phyloP scores from a whole-genome alignment of 352 stramenopile genomes.

The Pythium rishiriense region DNA sequence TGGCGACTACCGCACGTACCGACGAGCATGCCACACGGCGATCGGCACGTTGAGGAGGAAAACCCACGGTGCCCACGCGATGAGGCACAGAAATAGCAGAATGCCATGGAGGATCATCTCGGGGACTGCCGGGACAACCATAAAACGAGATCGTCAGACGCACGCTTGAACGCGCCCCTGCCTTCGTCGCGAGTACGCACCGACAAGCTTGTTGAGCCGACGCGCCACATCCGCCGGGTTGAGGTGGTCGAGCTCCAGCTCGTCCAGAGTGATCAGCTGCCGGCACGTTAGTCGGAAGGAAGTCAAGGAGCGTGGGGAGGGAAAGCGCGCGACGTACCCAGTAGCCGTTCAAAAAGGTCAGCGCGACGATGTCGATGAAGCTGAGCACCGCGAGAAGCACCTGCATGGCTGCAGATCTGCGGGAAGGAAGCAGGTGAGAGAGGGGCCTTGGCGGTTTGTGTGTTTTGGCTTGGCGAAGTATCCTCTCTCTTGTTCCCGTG shows the following conservation, averaged over 20 bases:
- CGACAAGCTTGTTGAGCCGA: constrained; percentile 83
- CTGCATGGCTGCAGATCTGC: constrained; percentile 38
- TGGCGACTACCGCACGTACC: constrained; percentile 32
- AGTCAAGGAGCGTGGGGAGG: neutral
- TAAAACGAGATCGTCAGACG: neutral
- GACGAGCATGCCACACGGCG: constrained; percentile 68
- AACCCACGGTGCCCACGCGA: constrained; percentile 76
- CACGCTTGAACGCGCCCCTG: neutral
- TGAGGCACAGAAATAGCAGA: constrained; percentile 71
- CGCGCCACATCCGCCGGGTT: constrained; percentile 85
- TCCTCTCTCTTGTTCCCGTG: constrained; percentile 6
- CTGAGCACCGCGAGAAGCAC: constrained; percentile 76
- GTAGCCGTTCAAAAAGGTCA: constrained; percentile 88
- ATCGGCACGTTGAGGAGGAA: constrained; percentile 82
- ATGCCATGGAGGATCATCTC: constrained; percentile 82
- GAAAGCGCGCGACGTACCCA: constrained; percentile 48
- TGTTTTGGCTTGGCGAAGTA: constrained; percentile 12
- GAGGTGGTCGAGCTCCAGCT: constrained; percentile 85
- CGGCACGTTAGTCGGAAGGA: neutral
- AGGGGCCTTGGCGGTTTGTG: neutral
- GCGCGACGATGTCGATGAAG: constrained; percentile 82
- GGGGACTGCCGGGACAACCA: constrained; percentile 46
- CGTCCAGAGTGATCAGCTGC: constrained; percentile 83
- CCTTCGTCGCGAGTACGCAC: constrained; percentile 10
- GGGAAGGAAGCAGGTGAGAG: neutral